Percentiles rank a stretch among this genome's conserved stretches.
These are phyloP conservation scores for Erythrobasidium yunnanense DNA, from an alignment of 768 basidiomycete genomes.

Conservation along the genomic window DNA sequence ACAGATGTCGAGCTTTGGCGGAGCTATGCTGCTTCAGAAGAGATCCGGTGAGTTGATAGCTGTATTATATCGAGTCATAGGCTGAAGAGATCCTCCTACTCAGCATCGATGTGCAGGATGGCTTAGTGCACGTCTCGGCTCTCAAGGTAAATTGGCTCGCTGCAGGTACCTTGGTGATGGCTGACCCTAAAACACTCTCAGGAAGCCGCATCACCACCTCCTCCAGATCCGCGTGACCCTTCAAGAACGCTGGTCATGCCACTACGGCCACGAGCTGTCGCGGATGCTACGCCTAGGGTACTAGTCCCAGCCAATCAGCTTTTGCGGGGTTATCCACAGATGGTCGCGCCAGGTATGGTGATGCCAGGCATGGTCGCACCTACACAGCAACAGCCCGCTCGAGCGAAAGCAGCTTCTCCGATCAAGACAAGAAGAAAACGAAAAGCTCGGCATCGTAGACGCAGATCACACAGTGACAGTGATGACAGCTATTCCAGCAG, in stretches of 20 bases:
- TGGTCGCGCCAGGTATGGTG: too few relatives aligned
- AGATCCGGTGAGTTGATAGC: background rate
- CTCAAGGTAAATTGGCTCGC: slow-evolving; percentile 4
- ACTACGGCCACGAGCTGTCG: background rate
- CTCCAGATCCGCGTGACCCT: background rate
- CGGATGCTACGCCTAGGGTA: background rate
- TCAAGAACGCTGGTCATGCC: background rate
- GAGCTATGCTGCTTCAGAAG: slow-evolving; percentile 7
- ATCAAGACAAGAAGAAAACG: too few relatives aligned
- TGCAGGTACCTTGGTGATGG: too few relatives aligned
- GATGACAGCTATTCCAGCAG: background rate
- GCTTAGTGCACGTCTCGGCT: slow-evolving; percentile 9
- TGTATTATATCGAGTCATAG: too few relatives aligned
- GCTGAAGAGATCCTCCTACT: too few relatives aligned
- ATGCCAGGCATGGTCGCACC: too few relatives aligned
- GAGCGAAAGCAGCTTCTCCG: too few relatives aligned
- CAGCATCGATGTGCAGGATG: too few relatives aligned
- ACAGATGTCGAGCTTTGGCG: slow-evolving; percentile 22
- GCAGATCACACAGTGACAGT: too few relatives aligned
- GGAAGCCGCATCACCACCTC: background rate
- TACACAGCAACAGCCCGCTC: too few relatives aligned
- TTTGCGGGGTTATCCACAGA: background rate
- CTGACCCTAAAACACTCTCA: too few relatives aligned
- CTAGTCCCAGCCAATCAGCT: background rate
- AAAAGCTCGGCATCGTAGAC: too few relatives aligned